phyloP scores from a whole-genome alignment of 148 eudicot genomes.

The Vaccinium corymbosum region DNA sequence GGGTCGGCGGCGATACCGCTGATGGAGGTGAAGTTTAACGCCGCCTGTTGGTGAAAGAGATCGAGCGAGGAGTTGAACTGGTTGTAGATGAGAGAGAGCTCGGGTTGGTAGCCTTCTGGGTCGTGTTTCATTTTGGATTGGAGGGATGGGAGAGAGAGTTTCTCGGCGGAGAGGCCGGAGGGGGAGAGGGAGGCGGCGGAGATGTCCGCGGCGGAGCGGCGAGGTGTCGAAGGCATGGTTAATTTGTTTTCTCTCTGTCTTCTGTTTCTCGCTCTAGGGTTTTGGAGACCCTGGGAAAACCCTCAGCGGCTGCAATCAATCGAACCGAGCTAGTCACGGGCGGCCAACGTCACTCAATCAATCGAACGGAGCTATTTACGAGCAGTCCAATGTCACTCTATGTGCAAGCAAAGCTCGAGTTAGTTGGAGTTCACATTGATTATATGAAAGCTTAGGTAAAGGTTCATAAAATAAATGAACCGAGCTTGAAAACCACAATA shows the following conservation, averaged over 20 bases:
- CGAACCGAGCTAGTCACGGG: no score
- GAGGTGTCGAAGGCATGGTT: conserved; percentile 23
- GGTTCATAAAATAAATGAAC: no score
- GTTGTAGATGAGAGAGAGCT: conserved; percentile 48
- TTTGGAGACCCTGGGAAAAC: conserved; percentile 8
- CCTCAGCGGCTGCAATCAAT: not conserved
- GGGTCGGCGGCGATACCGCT: conserved; percentile 56
- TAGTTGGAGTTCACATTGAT: no score
- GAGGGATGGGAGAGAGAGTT: conserved; percentile 53
- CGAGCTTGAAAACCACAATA: no score
- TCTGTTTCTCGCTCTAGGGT: not conserved
- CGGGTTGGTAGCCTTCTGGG: conserved; percentile 69
- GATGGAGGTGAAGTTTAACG: conserved; percentile 69
- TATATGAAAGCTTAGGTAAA: no score
- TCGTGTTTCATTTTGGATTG: conserved; percentile 94
- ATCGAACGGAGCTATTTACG: no score
- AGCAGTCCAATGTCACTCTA: no score
- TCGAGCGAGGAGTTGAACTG: conserved; percentile 81
- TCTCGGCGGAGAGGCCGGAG: conserved; percentile 53
- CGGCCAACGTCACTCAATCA: no score
- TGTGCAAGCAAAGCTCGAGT: no score
- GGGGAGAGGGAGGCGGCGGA: conserved; percentile 51
- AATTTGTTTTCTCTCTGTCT: not conserved
- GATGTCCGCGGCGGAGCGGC: conserved; percentile 16
- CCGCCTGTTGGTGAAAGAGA: conserved; percentile 71